phyloP scores from a whole-genome alignment of 2,329 filamentous ascomycete species.

The Alternaria brassicicola region DNA sequence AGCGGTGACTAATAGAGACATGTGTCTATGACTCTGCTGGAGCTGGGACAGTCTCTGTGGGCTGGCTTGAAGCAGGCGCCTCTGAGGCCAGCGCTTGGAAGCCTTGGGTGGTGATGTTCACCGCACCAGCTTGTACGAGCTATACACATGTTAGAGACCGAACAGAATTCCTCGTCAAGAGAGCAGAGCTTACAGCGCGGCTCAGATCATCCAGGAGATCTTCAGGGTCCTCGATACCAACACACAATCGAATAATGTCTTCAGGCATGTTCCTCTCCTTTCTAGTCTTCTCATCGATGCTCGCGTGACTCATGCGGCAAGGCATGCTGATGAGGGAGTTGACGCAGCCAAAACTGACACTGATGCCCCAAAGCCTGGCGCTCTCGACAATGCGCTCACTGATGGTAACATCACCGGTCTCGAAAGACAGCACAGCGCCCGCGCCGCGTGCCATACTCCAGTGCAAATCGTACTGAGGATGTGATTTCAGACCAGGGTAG shows the following conservation, averaged over 20 bases:
- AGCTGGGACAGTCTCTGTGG: slow-evolving; percentile 19
- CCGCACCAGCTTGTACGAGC: slow-evolving; percentile 91
- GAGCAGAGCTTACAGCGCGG: slow-evolving; percentile 73
- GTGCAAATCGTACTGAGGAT: slow-evolving; percentile 95
- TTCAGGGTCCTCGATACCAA: slow-evolving; percentile 91
- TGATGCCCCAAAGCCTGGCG: slow-evolving; percentile 90
- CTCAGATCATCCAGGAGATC: slow-evolving; percentile 93
- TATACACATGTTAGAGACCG: slow-evolving; percentile 24
- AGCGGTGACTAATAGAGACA: slow-evolving; percentile 41
- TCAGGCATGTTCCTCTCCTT: slow-evolving; percentile 78
- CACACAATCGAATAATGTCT: slow-evolving; percentile 92
- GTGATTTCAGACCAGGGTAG: slow-evolving; percentile 90
- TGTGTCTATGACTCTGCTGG: slow-evolving; percentile 16
- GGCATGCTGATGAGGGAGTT: slow-evolving; percentile 99
- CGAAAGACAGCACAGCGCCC: slow-evolving; percentile 92
- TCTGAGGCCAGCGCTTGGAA: slow-evolving; percentile 66
- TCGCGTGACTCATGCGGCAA: slow-evolving; percentile 98
- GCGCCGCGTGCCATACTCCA: slow-evolving; percentile 94
- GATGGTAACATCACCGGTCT: slow-evolving; percentile 83
- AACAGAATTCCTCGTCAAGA: background rate
- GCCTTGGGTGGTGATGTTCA: slow-evolving; percentile 82
- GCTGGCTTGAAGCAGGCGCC: slow-evolving; percentile 3
- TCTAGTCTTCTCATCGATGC: slow-evolving; percentile 93
- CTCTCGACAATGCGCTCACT: slow-evolving; percentile 95
- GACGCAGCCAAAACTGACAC: slow-evolving; percentile 96